Evolutionary conservation across 1,139 yeast genomes (phyloP), one percentile per base, ranked within the genome.

Genomic region (Pichia kudriavzevii): DNA sequence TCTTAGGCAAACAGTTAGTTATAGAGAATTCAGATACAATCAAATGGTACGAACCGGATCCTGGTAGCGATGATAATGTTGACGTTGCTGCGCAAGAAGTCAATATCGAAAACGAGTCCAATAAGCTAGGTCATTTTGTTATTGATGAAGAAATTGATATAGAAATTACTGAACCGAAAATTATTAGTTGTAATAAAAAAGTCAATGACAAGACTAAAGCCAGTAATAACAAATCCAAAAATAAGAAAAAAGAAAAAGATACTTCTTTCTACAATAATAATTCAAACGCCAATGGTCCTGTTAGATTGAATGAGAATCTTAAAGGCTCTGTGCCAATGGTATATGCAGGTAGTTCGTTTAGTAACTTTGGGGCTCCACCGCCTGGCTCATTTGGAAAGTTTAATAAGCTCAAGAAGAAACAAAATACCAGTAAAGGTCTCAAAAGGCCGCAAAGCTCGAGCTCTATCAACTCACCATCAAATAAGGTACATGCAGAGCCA

Each of bases 11-110:
- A 35, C 51, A 53, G 31, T 42, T 64, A 8, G 21, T 45, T 11
- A 19, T 30, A 2, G 47, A 54, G 11, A 64, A 65, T 40, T 45
- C 49, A 11, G 52, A 57, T 27, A 64, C 59, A 9, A 54, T 66
- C 7, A 42, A 35, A 17, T 63, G 59, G 47, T 53, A n/a, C n/a
- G n/a, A n/a, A n/a, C n/a, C n/a, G n/a, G n/a, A n/a, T n/a, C n/a
- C n/a, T n/a, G n/a, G n/a, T n/a, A n/a, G n/a, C n/a, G n/a, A 55
- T 40, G 38, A 45, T 6, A 22, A 30, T 18, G 14, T 25, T 11
- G 5, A 22, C 20, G 33, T 26, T 12, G 16, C 13, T 8, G 24
- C 6, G 9, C n/a, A 12, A 23, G 26, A 23, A 30, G 22, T 22
- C 10, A 19, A 18, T 13, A 15, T 22, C 16, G 16, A 14, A 4